phyloP scores from a whole-genome alignment of 163 green algal genomes.

The Coccomyxa subellipsoidea region DNA sequence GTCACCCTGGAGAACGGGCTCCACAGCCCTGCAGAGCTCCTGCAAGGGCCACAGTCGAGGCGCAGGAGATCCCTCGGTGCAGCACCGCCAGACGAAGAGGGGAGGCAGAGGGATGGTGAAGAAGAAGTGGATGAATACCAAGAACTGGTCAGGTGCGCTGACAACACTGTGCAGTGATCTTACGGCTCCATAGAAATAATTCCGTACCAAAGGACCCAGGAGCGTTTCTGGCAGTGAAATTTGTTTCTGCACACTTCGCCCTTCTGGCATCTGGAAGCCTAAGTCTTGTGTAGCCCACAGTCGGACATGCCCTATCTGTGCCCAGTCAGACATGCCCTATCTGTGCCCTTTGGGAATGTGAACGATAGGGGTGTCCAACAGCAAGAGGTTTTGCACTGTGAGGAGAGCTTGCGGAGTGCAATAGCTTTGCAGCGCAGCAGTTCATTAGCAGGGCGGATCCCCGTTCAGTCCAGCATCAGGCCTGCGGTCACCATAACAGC shows the following conservation, averaged over 20 bases:
- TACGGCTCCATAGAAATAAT: too few relatives aligned
- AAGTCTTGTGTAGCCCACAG: background rate
- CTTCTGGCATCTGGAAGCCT: background rate
- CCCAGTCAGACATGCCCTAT: background rate
- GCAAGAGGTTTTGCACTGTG: background rate
- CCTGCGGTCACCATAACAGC: background rate
- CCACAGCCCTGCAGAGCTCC: too few relatives aligned
- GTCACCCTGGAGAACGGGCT: too few relatives aligned
- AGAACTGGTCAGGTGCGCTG: background rate
- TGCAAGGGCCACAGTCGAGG: background rate
- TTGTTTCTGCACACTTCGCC: too few relatives aligned
- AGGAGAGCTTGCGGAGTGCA: background rate
- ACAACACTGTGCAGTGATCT: too few relatives aligned
- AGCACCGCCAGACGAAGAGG: background rate
- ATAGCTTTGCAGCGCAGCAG: too few relatives aligned
- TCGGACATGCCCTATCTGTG: background rate
- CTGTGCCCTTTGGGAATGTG: background rate
- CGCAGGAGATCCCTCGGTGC: background rate
- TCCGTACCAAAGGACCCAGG: too few relatives aligned
- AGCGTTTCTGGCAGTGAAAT: too few relatives aligned
- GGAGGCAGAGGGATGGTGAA: background rate
- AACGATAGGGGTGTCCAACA: background rate
- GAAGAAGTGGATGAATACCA: background rate
- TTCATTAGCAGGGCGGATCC: too few relatives aligned
- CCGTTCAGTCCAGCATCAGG: too few relatives aligned